Base-by-base conservation (phyloP, 2,329 filamentous ascomycete genomes). In the Juglanconis sp. region DNA sequence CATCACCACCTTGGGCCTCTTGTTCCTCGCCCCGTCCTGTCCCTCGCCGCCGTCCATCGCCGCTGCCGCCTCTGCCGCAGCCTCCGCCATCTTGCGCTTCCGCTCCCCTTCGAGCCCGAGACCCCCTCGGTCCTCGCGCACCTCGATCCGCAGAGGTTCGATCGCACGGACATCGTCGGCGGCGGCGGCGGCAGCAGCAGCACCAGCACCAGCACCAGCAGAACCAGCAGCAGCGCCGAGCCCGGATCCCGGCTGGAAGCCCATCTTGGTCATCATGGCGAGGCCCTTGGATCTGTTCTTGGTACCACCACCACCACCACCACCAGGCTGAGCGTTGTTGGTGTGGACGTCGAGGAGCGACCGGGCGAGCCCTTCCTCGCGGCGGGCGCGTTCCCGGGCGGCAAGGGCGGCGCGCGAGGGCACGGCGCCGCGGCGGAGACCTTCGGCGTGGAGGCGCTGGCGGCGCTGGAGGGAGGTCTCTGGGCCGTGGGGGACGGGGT, bases 201-300 rank as follows among this genome's bases (percentile, higher is more conserved):
- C 17, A 24, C 17, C 17, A 24, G 17, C 17, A 24, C 17, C 17
- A 24, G 17, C 17, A 24, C 17, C 17, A 24, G 17, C 17, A 24
- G 17, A 24, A 24, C 17, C 17, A 24, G 17, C 31, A 24, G 24
- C 30, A 24, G 7, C 54, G 36, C 54, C 95, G 3, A 98, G 78
- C 0, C 87, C 82, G 40, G 85, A 86, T 31, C 93, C 92, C 24
- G 85, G 79, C 60, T 86, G 88, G 77, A 96, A 99, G 1, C 95
- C 95, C 81, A 99, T 91, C 74, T 91, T 94, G 30, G 91, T 89
- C 93, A 99, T 96, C 92, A 99, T 97, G 65, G 91, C 87, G 63
- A 96, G 86, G 1, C 94, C 95, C 71, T 97, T 98, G 77, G 88
- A 96, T 67, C 17, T 1, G 17, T 82, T 83, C 53, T 85, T 81